phyloP scores from a whole-genome alignment of 2,329 filamentous ascomycete genomes.

The Hymenoscyphus salicellus region DNA sequence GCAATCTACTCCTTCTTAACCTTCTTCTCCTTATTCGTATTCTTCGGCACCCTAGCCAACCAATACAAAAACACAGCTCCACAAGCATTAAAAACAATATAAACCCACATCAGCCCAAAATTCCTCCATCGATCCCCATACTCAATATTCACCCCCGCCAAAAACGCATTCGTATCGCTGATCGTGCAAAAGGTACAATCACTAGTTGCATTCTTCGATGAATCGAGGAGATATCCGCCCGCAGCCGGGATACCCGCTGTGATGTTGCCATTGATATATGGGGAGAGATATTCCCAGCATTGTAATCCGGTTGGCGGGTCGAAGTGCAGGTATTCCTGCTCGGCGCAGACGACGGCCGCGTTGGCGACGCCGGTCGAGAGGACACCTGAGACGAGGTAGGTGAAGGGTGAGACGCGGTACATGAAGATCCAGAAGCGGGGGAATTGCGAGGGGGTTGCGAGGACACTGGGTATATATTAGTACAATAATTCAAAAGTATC shows the following conservation, averaged over 20 bases:
- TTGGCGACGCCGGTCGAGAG: conserved; percentile 68
- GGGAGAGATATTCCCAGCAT: conserved; percentile 56
- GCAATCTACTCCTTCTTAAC: background rate
- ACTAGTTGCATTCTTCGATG: conserved; percentile 38
- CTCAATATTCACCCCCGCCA: conserved; percentile 47
- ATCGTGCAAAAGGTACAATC: conserved; percentile 56
- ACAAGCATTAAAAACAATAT: conserved; percentile 51
- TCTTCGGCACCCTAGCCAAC: conserved; percentile 46
- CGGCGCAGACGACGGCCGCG: conserved; percentile 61
- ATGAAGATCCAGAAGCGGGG: conserved; percentile 81
- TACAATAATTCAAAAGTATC: conserved; percentile 34
- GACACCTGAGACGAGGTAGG: conserved; percentile 74
- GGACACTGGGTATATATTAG: conserved; percentile 46
- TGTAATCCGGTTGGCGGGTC: conserved; percentile 54
- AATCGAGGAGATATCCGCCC: conserved; percentile 37
- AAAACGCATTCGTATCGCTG: conserved; percentile 48
- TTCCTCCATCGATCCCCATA: conserved; percentile 66
- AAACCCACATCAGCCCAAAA: conserved; percentile 53
- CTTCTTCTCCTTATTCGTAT: conserved; percentile 15
- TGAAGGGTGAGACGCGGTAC: conserved; percentile 79
- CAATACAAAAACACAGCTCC: conserved; percentile 54
- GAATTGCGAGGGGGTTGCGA: conserved; percentile 59
- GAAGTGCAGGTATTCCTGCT: conserved; percentile 66
- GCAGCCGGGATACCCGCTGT: background rate
- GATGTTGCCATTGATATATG: conserved; percentile 46